Evolutionary conservation across 2,329 filamentous ascomycete genomes (phyloP).

Genomic region (Penicillium sp.): DNA sequence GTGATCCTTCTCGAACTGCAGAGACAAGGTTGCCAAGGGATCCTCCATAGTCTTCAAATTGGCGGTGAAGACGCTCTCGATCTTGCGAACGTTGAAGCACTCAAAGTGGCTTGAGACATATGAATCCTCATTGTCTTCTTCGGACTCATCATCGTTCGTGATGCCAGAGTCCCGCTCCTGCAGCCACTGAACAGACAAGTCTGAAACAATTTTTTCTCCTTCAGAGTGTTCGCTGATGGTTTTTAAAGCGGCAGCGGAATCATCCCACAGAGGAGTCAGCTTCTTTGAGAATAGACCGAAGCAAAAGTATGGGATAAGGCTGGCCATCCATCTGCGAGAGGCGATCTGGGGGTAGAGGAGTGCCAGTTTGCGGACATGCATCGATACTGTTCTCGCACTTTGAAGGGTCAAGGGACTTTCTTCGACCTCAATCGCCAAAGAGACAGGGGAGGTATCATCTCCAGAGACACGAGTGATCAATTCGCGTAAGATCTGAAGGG

Average conservation of each 20-base stretch:
- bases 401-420: slow-evolving; percentile 77
- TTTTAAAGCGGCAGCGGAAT: slow-evolving; percentile 75
- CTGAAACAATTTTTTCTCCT: slow-evolving; percentile 74
- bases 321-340: slow-evolving; percentile 67
- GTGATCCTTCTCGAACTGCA: slow-evolving; percentile 69
- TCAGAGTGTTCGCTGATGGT: slow-evolving; percentile 70
- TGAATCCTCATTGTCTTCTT: slow-evolving; percentile 28
- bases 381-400: slow-evolving; percentile 75
- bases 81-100: slow-evolving; percentile 72
- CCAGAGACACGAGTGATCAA: slow-evolving; percentile 57
- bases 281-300: slow-evolving; percentile 89
- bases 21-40: slow-evolving; percentile 62
- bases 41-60: slow-evolving; percentile 59
- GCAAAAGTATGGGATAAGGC: slow-evolving; percentile 77
- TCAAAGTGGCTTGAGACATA: slow-evolving; percentile 66
- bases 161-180: slow-evolving; percentile 35
- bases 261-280: slow-evolving; percentile 85
- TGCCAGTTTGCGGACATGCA: slow-evolving; percentile 81
- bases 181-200: slow-evolving; percentile 80
- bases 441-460: slow-evolving; percentile 48
- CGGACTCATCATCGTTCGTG: slow-evolving; percentile 27
- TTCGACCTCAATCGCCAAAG: slow-evolving; percentile 77
- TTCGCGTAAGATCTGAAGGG: slow-evolving; percentile 71
- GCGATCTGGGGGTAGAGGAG: slow-evolving; percentile 64
- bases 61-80: slow-evolving; percentile 58